Evolutionary conservation across 1,284 basidiomycete genomes (phyloP), one percentile per base, ranked within the genome.

Genomic region (Farysia itapuensis): DNA sequence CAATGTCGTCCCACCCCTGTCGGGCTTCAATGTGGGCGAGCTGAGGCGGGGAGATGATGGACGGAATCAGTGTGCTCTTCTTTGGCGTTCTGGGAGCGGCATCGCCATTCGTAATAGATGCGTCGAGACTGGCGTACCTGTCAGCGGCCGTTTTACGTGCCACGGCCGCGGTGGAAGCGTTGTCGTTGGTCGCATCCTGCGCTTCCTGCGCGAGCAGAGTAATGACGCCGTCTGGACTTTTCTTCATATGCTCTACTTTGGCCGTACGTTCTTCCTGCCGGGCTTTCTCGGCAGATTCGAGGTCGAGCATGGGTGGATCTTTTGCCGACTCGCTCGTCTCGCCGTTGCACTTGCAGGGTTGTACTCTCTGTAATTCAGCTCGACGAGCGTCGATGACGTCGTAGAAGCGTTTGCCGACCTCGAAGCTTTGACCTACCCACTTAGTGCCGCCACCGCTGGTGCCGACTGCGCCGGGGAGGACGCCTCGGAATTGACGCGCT

Each of bases 371-470:
- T 36, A 56, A 28, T 26, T 60, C 44, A 13, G 40, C 48, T 5
- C 47, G 43, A 5, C 59, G 56, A n/a, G 40, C 31, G n/a, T 60
- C 44, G 24, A 69, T 34, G 19, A 70, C 54, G 35, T 70, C 58
- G 45, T 49, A 61, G 25, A 75, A 70, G 28, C 63, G 44, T 23
- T 50, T 34, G 16, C 74, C 74, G 8, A 75, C 46, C 38, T 69
- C 53, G 35, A 74, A 76, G 33, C 64, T 68, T 21, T 51, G 39
- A 8, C 74, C 74, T 12, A 74, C 61, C 70, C 70, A 72, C 21
- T 70, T 70, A 5, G 70, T 69, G 14, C 70, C 70, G 3, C 70
- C 70, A n/a, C 48, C 43, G 39, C 68, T 70, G 15, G 68, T 71
- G n/a, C 70, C 70, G 3, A 72, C 54, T 2, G 44, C 38, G 25